phyloP scores from a whole-genome alignment of 2,329 filamentous ascomycete species.

The Trichophyton verrucosum region DNA sequence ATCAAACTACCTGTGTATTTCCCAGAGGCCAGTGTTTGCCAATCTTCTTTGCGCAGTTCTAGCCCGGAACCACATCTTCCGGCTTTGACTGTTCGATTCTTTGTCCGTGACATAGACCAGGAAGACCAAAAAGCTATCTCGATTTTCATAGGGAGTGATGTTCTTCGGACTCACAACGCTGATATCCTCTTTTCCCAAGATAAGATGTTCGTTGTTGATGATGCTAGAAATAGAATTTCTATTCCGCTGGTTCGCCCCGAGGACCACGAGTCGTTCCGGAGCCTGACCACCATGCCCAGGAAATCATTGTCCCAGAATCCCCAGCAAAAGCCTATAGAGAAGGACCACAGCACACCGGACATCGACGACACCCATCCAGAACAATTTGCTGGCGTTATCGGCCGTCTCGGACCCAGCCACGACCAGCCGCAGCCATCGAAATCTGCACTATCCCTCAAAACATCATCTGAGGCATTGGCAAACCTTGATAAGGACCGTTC shows the following conservation, averaged over 20 bases:
- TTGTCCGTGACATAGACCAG: slow-evolving; percentile 46
- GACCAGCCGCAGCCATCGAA: slow-evolving; percentile 16
- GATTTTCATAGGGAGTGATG: slow-evolving; percentile 81
- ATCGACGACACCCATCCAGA: not conserved
- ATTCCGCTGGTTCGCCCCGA: slow-evolving; percentile 89
- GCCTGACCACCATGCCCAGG: slow-evolving; percentile 48
- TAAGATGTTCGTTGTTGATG: slow-evolving; percentile 73
- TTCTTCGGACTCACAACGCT: slow-evolving; percentile 71
- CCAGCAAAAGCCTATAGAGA: slow-evolving; percentile 5
- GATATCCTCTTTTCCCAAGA: slow-evolving; percentile 90
- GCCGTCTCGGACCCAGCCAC: slow-evolving; percentile 17
- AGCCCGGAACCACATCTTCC: slow-evolving; percentile 71
- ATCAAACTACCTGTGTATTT: slow-evolving; percentile 76
- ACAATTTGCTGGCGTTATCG: slow-evolving; percentile 22
- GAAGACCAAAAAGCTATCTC: slow-evolving; percentile 51
- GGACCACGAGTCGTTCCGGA: slow-evolving; percentile 67
- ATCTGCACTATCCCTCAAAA: slow-evolving; percentile 19
- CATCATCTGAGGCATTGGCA: slow-evolving; percentile 17
- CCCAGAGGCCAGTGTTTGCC: slow-evolving; percentile 73
- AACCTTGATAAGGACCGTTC: slow-evolving; percentile 15
- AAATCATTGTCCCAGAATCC: slow-evolving; percentile 11
- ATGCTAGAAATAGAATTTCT: slow-evolving; percentile 73
- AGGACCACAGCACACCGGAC: not conserved
- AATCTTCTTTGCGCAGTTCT: slow-evolving; percentile 55
- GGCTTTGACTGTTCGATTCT: slow-evolving; percentile 66